Percentiles rank a stretch among this genome's conserved stretches.
phyloP scores from a whole-genome alignment of 1,284 basidiomycete genomes.

The Anthracocystis walkeri region DNA sequence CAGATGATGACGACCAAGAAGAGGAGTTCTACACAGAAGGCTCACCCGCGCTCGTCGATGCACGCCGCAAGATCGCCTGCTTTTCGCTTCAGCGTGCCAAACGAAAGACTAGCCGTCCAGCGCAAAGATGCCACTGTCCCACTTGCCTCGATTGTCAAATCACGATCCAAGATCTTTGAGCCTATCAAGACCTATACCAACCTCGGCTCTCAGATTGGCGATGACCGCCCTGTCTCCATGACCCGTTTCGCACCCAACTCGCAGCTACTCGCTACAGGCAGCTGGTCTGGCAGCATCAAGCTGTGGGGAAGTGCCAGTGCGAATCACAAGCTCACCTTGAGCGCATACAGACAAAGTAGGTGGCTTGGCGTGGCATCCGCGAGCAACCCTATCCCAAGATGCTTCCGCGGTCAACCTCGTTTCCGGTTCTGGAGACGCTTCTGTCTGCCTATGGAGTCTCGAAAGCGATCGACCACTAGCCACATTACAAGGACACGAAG shows the following conservation, averaged over 20 bases:
- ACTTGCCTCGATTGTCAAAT: conserved; percentile 88
- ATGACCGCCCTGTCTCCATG: conserved; percentile 91
- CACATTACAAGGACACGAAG: conserved; percentile 86
- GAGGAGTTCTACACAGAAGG: conserved; percentile 98
- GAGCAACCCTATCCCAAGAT: conserved; percentile 84
- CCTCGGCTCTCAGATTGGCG: conserved; percentile 96
- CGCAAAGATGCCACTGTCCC: conserved; percentile 86
- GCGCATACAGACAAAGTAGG: conserved; percentile 92
- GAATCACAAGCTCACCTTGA: conserved; percentile 31
- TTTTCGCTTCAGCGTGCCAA: conserved; percentile 96
- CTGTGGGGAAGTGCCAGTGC: conserved; percentile 90
- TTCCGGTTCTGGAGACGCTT: conserved; percentile 88
- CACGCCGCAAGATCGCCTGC: conserved; percentile 85
- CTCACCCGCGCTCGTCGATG: conserved; percentile 83
- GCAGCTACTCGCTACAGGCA: conserved; percentile 86
- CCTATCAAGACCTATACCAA: conserved; percentile 92
- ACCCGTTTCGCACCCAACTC: conserved; percentile 95
- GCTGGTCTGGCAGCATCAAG: conserved; percentile 95
- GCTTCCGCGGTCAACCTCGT: conserved; percentile 83
- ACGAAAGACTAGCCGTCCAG: conserved; percentile 88
- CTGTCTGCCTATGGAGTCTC: conserved; percentile 85
- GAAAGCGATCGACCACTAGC: conserved; percentile 81
- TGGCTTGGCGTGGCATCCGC: conserved; percentile 96
- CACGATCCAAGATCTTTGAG: conserved; percentile 86
- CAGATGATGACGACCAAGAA: conserved; percentile 71